Conservation (phyloP, 1,284 basidiomycete genomes). For the Peniophora sp. region DNA sequence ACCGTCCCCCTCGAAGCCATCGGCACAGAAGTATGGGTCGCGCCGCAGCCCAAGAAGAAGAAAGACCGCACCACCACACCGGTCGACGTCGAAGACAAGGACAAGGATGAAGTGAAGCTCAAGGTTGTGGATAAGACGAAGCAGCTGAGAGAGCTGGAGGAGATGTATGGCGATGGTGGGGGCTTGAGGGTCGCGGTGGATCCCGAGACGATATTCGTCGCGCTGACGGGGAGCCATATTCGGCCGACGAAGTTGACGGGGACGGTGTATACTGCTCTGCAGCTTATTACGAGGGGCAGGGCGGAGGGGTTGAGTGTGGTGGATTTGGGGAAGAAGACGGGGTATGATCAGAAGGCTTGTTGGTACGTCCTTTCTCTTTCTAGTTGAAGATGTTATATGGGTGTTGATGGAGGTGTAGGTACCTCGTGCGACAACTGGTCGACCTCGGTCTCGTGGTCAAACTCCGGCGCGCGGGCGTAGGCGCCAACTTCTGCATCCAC, state of each 20-base stretch:
- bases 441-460: constrained; percentile 70
- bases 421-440: constrained; percentile 68
- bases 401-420: constrained; percentile 18
- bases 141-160: constrained; percentile 44
- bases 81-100: constrained; percentile 28
- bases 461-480: constrained; percentile 67
- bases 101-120: constrained; percentile 41
- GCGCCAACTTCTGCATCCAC: constrained; percentile 68
- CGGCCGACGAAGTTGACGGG: constrained; percentile 74
- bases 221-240: constrained; percentile 79
- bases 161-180: constrained; percentile 45
- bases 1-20: constrained; percentile 45
- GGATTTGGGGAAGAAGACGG: constrained; percentile 69
- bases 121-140: constrained; percentile 44
- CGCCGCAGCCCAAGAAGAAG: constrained; percentile 59
- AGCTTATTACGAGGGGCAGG: constrained; percentile 74
- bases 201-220: constrained; percentile 63
- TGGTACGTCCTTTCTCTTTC: constrained; percentile 27
- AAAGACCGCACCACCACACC: constrained; percentile 48
- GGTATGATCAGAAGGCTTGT: constrained; percentile 84
- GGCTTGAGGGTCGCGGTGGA: constrained; percentile 66
- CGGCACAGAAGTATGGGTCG: constrained; percentile 62
- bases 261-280: constrained; percentile 81
- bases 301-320: constrained; percentile 73
- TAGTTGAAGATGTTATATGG: too few species aligned